Evolutionary conservation across 2,329 filamentous ascomycete species (phyloP).

Genomic region (Ophiostoma ulmi): DNA sequence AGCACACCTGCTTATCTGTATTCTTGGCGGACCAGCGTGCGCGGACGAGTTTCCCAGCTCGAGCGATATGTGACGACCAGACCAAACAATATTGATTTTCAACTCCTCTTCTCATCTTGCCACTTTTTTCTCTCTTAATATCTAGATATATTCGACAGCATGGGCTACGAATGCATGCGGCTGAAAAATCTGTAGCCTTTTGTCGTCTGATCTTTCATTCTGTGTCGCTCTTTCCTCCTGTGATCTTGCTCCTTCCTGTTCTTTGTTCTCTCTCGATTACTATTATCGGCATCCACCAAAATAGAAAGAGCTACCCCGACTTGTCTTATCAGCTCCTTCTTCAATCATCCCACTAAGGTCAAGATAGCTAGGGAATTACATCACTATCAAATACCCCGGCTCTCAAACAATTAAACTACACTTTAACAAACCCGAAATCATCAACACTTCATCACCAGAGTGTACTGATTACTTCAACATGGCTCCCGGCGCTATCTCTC

Average conservation of each 20-base stretch:
- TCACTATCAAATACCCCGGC: neutral
- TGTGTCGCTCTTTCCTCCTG: constrained; percentile 8
- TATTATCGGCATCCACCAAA: neutral
- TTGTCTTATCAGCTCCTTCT: constrained; percentile 1
- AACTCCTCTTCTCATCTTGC: neutral
- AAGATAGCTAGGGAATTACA: neutral
- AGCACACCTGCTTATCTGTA: neutral
- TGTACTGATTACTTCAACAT: constrained; percentile 36
- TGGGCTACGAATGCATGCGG: neutral
- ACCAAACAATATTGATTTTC: neutral
- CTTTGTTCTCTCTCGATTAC: neutral
- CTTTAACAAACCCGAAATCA: neutral
- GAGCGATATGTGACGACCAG: neutral
- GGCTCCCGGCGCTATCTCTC: constrained; percentile 53
- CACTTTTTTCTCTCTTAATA: neutral
- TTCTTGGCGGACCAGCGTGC: neutral
- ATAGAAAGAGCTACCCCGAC: constrained; percentile 8
- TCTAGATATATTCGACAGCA: neutral
- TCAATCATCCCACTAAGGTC: neutral
- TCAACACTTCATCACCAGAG: neutral
- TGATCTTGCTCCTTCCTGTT: neutral
- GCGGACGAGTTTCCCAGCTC: constrained; percentile 9
- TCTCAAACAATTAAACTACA: neutral
- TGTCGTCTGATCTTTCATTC: neutral
- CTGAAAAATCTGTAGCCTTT: neutral